These are phyloP conservation scores for Coemansia pectinata DNA, from an alignment of 192 early-diverging fungal species.

Conservation along the genomic window DNA sequence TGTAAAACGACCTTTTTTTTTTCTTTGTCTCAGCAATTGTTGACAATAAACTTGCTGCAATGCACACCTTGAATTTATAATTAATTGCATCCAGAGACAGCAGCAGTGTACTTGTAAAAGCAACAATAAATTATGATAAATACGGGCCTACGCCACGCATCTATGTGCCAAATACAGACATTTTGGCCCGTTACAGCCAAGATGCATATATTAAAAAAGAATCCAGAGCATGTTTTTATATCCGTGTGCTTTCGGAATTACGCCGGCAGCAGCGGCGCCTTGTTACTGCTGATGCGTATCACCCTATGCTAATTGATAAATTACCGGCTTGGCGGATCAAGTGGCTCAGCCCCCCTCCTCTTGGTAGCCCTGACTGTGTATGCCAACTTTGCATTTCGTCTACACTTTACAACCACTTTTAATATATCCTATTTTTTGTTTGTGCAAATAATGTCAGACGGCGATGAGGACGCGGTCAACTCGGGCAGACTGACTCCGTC, in stretches of 20 bases:
- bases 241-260: not conserved
- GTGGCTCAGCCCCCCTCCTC: not conserved
- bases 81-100: too few species aligned
- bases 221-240: not conserved
- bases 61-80: too few species aligned
- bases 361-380: not conserved
- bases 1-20: too few species aligned
- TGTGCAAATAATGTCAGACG: conserved; percentile 25
- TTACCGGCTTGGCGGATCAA: not conserved
- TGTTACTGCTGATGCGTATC: not conserved
- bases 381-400: not conserved
- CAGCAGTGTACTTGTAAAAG: not conserved
- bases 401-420: not conserved
- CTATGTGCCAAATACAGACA: not conserved
- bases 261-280: not conserved
- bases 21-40: too few species aligned
- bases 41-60: too few species aligned
- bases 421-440: not conserved
- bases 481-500: not conserved
- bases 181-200: not conserved
- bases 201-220: not conserved
- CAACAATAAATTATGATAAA: not conserved
- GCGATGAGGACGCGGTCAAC: conserved; percentile 17
- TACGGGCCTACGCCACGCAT: not conserved
- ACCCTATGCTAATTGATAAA: not conserved